phyloP scores from a whole-genome alignment of 1,139 yeast species.

The Sugiyamaella paludigena region DNA sequence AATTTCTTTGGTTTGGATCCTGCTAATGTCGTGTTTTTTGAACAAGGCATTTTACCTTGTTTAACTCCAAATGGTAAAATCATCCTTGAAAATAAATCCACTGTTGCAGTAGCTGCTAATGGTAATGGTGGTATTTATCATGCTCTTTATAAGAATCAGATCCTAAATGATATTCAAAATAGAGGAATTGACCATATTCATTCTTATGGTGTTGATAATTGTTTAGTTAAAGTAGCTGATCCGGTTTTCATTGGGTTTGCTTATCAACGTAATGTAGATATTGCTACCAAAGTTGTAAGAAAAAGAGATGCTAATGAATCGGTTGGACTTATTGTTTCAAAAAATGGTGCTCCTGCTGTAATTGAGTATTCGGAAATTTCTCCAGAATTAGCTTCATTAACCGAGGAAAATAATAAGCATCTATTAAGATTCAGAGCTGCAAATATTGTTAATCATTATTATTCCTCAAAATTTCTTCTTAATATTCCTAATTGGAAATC shows the following conservation, averaged over 20 bases:
- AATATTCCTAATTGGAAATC: slow-evolving; percentile 68
- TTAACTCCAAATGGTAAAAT: slow-evolving; percentile 73
- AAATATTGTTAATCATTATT: slow-evolving; percentile 95
- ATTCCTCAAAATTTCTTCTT: slow-evolving; percentile 69
- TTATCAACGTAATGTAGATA: slow-evolving; percentile 56
- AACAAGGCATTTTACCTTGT: slow-evolving; percentile 96
- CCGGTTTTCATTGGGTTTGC: slow-evolving; percentile 91
- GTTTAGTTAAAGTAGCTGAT: slow-evolving; percentile 89
- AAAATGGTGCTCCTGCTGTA: slow-evolving; percentile 70
- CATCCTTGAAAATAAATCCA: slow-evolving; percentile 53
- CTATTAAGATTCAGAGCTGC: slow-evolving; percentile 85
- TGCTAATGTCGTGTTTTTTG: slow-evolving; percentile 70
- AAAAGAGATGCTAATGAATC: slow-evolving; percentile 84
- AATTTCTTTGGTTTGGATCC: slow-evolving; percentile 65
- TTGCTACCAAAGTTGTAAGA: slow-evolving; percentile 94
- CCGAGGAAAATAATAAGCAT: slow-evolving; percentile 47
- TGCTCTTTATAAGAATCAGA: slow-evolving; percentile 65
- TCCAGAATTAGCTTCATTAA: slow-evolving; percentile 63
- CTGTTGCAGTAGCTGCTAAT: slow-evolving; percentile 85
- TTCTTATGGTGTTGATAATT: slow-evolving; percentile 96
- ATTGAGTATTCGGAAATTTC: slow-evolving; percentile 94
- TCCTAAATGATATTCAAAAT: slow-evolving; percentile 63
- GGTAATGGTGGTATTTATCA: slow-evolving; percentile 97
- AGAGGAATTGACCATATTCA: slow-evolving; percentile 86
- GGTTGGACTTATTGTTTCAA: slow-evolving; percentile 86